A percentile compares a stretch with the other conserved stretches of the same genome.
Evolutionary conservation across 2,329 filamentous ascomycete species (phyloP).

Genomic region (Trichoderma lentiforme): DNA sequence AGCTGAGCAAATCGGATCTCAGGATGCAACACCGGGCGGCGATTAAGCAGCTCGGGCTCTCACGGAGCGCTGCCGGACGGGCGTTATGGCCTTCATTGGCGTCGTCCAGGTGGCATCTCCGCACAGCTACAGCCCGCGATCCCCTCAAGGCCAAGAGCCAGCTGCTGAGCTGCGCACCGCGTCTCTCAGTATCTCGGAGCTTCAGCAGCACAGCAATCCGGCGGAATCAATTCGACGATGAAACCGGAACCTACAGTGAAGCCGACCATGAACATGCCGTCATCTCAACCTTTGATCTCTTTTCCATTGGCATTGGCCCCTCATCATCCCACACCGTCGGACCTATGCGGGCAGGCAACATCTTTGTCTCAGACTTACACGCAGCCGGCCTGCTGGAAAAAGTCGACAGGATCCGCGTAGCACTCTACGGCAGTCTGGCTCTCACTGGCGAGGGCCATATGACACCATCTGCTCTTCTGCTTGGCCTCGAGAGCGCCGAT

Average conservation of each 20-base stretch:
- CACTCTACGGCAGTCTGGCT: slow-evolving; percentile 10
- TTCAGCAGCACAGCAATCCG: neutral
- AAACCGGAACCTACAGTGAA: slow-evolving; percentile 6
- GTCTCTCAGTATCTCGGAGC: neutral
- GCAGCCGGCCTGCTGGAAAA: slow-evolving; percentile 5
- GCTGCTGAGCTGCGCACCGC: neutral
- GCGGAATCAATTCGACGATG: neutral
- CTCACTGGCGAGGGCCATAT: slow-evolving; percentile 14
- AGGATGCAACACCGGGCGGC: neutral
- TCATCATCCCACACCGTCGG: slow-evolving; percentile 10
- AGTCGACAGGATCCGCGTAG: slow-evolving; percentile 3
- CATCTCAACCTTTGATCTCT: slow-evolving; percentile 12
- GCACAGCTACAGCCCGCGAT: neutral
- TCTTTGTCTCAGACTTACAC: slow-evolving; percentile 4
- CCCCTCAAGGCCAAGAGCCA: neutral
- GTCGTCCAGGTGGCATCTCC: neutral
- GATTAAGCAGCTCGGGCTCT: neutral
- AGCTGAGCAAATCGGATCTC: neutral
- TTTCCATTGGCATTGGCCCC: slow-evolving; percentile 13
- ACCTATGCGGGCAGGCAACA: slow-evolving; percentile 10
- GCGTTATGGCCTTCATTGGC: neutral
- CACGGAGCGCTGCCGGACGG: neutral
- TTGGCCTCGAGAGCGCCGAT: slow-evolving; percentile 8
- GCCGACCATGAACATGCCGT: slow-evolving; percentile 12
- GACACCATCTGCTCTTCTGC: slow-evolving; percentile 12